Evolutionary conservation across 495 filamentous ascomycete species (phyloP), one percentile per base, ranked within the genome.

Genomic region (Bombardia bombarda): DNA sequence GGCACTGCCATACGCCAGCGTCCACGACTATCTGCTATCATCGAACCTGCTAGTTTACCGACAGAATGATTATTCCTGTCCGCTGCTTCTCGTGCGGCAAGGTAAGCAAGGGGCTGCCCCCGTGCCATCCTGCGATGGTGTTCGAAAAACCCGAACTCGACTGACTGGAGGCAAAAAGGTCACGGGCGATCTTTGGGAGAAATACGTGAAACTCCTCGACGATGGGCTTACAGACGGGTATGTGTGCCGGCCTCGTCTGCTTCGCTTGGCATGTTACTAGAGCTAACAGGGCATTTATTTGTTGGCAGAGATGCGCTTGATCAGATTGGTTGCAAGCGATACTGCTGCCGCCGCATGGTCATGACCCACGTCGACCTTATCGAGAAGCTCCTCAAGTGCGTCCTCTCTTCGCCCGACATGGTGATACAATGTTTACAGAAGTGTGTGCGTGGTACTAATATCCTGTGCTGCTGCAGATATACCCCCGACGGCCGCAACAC

Each of bases 301-400:
- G n/a, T n/a, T n/a, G 13, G 49, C 33, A 60, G 53, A 22, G 87
- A 94, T 53, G 92, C 90, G 20, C 90, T 98, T 83, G 89, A 97
- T 59, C 70, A 86, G 47, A 80, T 97, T 7, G 87, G 87, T 23
- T 87, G 90, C 69, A 88, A 87, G 63, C 80, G 92, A 26, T 98
- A 97, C 68, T 98, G 92, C 73, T 98, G 92, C 67, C 84, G 92
- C 35, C 80, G 92, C 59, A 98, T 98, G 92, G 74, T 98, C 54
- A 94, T 98, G 87, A 98, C 92, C n/a, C 92, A 98, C 62, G 93
- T 98, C 48, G 92, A 98, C 60, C 70, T 98, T 40, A 97, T 98
- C 49, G 92, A 98, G 75, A 98, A 98, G 72, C 77, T 98, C 16
- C 75, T 98, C 19, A 87, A 90, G 90, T 97, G 77, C 53, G 75